phyloP scores from a whole-genome alignment of 2,329 filamentous ascomycete species.

The Xylariaceae sp. region DNA sequence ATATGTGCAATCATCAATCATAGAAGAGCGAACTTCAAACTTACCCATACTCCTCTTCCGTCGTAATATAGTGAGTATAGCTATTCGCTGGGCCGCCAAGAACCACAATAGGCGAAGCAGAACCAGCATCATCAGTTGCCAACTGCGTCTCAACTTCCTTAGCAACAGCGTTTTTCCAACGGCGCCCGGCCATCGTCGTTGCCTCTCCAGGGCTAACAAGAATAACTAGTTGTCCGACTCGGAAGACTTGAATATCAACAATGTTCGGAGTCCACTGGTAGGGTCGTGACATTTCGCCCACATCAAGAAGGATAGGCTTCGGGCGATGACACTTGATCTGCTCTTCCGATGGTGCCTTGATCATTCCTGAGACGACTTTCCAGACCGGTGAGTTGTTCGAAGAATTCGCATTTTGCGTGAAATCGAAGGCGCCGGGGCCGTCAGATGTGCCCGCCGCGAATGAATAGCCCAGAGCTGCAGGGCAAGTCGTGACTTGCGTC shows the following conservation, averaged over 20 bases:
- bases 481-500: slow-evolving; percentile 67
- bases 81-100: slow-evolving; percentile 86
- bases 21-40: slow-evolving; percentile 26
- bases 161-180: slow-evolving; percentile 73
- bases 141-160: slow-evolving; percentile 46
- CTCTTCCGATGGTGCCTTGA: slow-evolving; percentile 65
- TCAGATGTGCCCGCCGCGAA: slow-evolving; percentile 93
- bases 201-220: slow-evolving; percentile 84
- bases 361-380: slow-evolving; percentile 66
- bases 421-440: slow-evolving; percentile 87
- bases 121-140: slow-evolving; percentile 39
- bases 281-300: slow-evolving; percentile 72
- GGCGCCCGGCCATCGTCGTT: slow-evolving; percentile 85
- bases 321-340: slow-evolving; percentile 74
- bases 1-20: not conserved
- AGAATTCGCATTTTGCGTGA: slow-evolving; percentile 77
- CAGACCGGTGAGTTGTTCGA: slow-evolving; percentile 67
- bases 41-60: slow-evolving; percentile 69
- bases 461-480: slow-evolving; percentile 83
- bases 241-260: slow-evolving; percentile 80
- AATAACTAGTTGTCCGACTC: slow-evolving; percentile 79
- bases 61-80: slow-evolving; percentile 80
- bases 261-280: slow-evolving; percentile 91
- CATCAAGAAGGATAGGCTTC: slow-evolving; percentile 84
- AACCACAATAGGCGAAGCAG: slow-evolving; percentile 62